phyloP scores from a whole-genome alignment of 1,284 basidiomycete genomes.

The Sanghuangporus baumii region DNA sequence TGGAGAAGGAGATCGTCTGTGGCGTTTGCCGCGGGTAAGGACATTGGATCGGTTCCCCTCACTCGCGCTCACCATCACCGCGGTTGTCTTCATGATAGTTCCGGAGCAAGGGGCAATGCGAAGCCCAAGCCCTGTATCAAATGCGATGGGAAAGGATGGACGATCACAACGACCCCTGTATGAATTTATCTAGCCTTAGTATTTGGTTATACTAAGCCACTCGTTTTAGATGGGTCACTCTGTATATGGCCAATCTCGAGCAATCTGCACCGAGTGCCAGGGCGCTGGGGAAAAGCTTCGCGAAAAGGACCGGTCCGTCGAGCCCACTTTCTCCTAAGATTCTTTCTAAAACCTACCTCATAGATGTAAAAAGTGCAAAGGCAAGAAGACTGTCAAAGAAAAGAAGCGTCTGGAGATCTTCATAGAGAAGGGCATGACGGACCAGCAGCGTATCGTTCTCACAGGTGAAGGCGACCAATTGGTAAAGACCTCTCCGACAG shows the following conservation, averaged over 20 bases:
- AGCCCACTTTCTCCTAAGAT: neutral
- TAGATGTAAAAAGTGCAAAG: conserved; percentile 96
- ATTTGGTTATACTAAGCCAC: neutral
- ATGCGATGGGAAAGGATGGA: conserved; percentile 83
- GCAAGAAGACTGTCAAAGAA: conserved; percentile 77
- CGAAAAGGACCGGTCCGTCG: conserved; percentile 77
- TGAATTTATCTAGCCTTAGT: neutral
- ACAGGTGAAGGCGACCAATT: conserved; percentile 88
- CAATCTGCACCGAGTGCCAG: conserved; percentile 71
- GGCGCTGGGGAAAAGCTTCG: conserved; percentile 78
- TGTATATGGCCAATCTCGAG: conserved; percentile 45
- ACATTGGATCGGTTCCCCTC: conserved; percentile 1
- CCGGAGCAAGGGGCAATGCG: conserved; percentile 75
- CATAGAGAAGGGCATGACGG: conserved; percentile 85
- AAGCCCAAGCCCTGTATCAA: conserved; percentile 77
- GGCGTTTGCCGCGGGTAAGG: conserved; percentile 76
- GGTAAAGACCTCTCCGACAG: conserved; percentile 38
- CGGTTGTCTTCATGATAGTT: conserved; percentile 37
- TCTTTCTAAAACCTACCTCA: neutral
- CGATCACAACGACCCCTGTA: conserved; percentile 51
- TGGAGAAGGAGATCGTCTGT: conserved; percentile 85
- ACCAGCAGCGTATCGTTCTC: conserved; percentile 83
- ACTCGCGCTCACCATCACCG: neutral
- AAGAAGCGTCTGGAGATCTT: conserved; percentile 85
- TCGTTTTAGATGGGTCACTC: conserved; percentile 41